Base-by-base conservation (phyloP, 768 basidiomycete species). In the Mycena galericulata region DNA sequence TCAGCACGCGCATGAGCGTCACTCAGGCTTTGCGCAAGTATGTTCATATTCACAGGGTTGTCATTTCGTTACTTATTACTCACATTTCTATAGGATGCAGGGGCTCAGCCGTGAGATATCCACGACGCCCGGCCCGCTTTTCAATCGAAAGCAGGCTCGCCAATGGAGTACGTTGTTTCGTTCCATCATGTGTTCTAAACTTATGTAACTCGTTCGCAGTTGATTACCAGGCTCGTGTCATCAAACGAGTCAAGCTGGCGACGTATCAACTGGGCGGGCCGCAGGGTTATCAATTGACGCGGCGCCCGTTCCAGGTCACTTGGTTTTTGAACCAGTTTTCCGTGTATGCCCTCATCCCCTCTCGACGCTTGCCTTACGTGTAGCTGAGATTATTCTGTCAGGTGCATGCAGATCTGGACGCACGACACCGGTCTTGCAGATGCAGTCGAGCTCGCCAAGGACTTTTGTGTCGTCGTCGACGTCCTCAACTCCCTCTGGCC, bases 261-360 rank as follows among this genome's bases (percentile, higher is more conserved):
- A 82, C 92, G 22, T 82, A 85, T 53, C 84, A 86, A 57, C 77
- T 90, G 18, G 81, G 81, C n/a, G 82, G 85, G 38, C 78, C 80
- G 4, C 83, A 87, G 38, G 88, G 85, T 0, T 82, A 90, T 66
- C 79, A 88, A 72, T 80, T 94, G 32, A 87, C 89, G 22, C 83
- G 92, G 29, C 86, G 91, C 0, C 92, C 92, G 0, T 93, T 87
- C 77, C 87, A 90, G 71, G 86, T 89, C 60, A 84, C 85, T 49
- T 94, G 92, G 92, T 92, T 92, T 70, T 81, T 87, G 34, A 89
- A 87, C 67, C 91, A 91, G 71, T 81, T 92, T 8, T 83, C 86
- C 0, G 87, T 88, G 90, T 91, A 73, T 43, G 88, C 78, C 10
- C n/a, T n/a, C 27, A 45, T n/a, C 17, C 36, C n/a, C 6, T 9